Conservation (phyloP, 768 basidiomycete genomes). For the Gelatoporia subvermispora region DNA sequence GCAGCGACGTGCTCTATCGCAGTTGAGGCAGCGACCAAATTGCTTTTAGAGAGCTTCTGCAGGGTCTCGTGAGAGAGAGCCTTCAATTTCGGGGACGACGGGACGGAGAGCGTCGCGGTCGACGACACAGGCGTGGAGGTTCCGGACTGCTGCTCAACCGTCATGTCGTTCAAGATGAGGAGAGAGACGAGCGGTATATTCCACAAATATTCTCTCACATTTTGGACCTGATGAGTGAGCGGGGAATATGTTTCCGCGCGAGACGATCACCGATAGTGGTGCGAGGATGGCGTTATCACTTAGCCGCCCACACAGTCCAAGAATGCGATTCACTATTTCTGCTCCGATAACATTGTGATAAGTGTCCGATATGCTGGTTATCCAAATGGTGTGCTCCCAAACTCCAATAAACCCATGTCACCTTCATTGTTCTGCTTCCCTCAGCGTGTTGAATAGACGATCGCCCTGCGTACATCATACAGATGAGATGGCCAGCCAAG, state of each 20-base stretch:
- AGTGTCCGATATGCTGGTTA: background rate
- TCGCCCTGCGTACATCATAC: slow-evolving; percentile 55
- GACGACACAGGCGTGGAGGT: slow-evolving; percentile 24
- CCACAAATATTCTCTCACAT: background rate
- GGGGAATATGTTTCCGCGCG: background rate
- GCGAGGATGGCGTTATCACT: slow-evolving; percentile 16
- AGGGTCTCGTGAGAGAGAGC: slow-evolving; percentile 10
- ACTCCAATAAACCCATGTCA: background rate
- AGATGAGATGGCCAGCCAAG: background rate
- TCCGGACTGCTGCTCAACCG: slow-evolving; percentile 20
- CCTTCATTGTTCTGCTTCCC: slow-evolving; percentile 8
- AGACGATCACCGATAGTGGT: slow-evolving; percentile 4
- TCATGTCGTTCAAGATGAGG: slow-evolving; percentile 13
- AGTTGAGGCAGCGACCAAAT: slow-evolving; percentile 49
- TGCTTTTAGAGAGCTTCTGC: slow-evolving; percentile 1
- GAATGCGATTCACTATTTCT: slow-evolving; percentile 9
- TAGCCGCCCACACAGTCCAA: background rate
- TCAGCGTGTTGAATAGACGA: slow-evolving; percentile 72
- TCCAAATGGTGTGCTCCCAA: background rate
- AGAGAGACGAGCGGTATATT: background rate
- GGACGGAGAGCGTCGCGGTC: slow-evolving; percentile 30
- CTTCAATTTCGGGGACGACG: slow-evolving; percentile 27
- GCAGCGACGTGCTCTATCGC: slow-evolving; percentile 68
- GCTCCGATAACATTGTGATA: background rate
- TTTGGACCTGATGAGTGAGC: background rate